Evolutionary conservation across 495 filamentous ascomycete genomes (phyloP), one percentile per base, ranked within the genome.

Genomic region (Penicillium taxi): DNA sequence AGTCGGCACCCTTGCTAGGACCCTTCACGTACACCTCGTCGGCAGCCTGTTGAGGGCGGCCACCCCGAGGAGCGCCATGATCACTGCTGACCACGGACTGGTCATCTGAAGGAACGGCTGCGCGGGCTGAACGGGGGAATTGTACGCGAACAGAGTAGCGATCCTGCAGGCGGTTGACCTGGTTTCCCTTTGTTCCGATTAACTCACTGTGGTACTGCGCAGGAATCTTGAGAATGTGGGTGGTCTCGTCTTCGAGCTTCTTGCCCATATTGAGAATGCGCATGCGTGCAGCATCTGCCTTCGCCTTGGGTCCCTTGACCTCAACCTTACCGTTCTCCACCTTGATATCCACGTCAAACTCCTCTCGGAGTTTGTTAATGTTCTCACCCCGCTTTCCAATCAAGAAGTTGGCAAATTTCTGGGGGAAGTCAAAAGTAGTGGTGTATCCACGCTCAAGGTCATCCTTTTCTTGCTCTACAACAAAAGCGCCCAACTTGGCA

Each of bases 261-360:
- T 82, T 86, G 28, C 70, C 82, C 45, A 91, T 59, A 35, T 75
- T 72, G 35, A 78, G 58, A 52, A 96, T 93, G 44, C 88, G 77
- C 17, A 75, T 50, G 55, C 79, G 88, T 44, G 84, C 83, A 17
- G 78, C 81, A 53, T 94, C 86, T 6, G 87, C 86, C 67, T 94
- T 84, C 15, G 75, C 77, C 59, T 77, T 73, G 9, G 79, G 79
- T n/a, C 79, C 79, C 56, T 81, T 81, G 50, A 83, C 68, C 43
- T 80, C 77, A 21, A 82, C 76, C 60, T 77, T 80, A 46, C 79
- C 79, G 31, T 81, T 76, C 41, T 77, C 70, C 22, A 96, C 77
- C 53, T 93, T 84, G 48, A 99, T 96, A 28, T 96, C 91, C 21
- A 99, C 93, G 55, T 96, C 93, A 48, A 93, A 94, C 55, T 91